Evolutionary conservation across 371 early-diverging fungal species (phyloP).

Genomic region (Syncephalastrum racemosum): DNA sequence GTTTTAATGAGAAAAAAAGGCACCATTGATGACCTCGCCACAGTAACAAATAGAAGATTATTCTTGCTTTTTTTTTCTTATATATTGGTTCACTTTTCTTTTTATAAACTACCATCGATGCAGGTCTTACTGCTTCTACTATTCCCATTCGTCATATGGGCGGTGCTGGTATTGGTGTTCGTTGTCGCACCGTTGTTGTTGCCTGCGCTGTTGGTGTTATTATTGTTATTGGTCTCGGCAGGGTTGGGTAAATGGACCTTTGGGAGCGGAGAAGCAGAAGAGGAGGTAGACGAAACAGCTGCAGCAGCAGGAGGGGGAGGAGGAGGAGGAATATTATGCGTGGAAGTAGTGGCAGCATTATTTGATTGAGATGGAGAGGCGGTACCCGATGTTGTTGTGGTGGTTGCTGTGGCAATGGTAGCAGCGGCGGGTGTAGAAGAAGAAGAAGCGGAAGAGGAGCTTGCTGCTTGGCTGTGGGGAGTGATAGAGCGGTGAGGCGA

Average conservation of each 20-base stretch:
- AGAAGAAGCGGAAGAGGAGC: neutral
- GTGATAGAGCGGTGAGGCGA: constrained; percentile 15
- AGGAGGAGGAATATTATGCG: neutral
- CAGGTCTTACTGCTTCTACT: too few relatives aligned
- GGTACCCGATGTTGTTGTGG: neutral
- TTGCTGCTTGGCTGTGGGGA: constrained; percentile 14
- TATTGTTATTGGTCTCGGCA: too few relatives aligned
- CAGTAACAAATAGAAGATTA: too few relatives aligned
- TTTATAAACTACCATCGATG: too few relatives aligned
- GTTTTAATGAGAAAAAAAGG: too few relatives aligned
- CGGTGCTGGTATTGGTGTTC: too few relatives aligned
- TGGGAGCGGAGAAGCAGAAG: neutral
- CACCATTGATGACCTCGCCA: too few relatives aligned
- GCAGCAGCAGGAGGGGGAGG: constrained; percentile 5
- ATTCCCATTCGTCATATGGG: too few relatives aligned
- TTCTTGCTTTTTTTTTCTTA: too few relatives aligned
- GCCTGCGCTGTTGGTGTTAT: too few relatives aligned
- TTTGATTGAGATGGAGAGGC: neutral
- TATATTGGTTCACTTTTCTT: too few relatives aligned
- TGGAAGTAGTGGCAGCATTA: neutral
- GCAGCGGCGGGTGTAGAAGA: neutral
- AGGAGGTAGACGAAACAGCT: neutral
- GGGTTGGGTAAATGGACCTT: neutral
- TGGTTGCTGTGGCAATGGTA: neutral
- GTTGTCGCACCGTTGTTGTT: too few relatives aligned